phyloP scores from a whole-genome alignment of 2,329 filamentous ascomycete species.

The Madurella mycetomatis region DNA sequence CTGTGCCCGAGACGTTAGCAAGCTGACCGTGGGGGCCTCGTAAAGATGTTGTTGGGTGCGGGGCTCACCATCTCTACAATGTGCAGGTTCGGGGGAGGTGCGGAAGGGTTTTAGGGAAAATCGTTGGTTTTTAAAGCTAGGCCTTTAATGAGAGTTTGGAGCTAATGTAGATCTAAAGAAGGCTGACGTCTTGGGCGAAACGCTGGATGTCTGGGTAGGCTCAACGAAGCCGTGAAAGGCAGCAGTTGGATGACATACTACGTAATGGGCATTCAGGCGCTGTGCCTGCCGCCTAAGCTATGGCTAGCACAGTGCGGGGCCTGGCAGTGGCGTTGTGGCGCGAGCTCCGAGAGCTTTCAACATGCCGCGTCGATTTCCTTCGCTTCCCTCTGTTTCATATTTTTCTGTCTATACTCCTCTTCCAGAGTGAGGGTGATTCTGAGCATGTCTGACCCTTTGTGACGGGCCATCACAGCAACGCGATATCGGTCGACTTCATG shows the following conservation, averaged over 20 bases:
- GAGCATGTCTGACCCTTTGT: too few species aligned
- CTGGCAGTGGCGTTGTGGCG: constrained; percentile 9
- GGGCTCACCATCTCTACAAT: constrained; percentile 16
- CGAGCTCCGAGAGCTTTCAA: not conserved
- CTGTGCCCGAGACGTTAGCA: constrained; percentile 23
- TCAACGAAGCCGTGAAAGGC: not conserved
- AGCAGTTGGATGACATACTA: constrained; percentile 13
- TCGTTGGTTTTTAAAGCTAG: too few species aligned
- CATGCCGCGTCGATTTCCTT: not conserved
- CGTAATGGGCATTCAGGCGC: not conserved
- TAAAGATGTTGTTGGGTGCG: not conserved
- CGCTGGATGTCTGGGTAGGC: too few species aligned
- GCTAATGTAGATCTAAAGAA: not conserved
- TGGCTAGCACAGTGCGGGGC: constrained; percentile 6
- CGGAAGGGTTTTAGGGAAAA: not conserved
- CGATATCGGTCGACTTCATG: not conserved
- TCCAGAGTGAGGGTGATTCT: not conserved
- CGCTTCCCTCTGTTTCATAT: not conserved
- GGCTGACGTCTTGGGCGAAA: too few species aligned
- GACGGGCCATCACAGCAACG: too few species aligned
- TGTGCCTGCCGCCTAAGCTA: not conserved
- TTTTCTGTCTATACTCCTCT: not conserved
- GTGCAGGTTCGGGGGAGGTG: not conserved
- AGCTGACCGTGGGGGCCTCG: not conserved
- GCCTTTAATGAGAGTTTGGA: not conserved